phyloP scores from a whole-genome alignment of 2,329 filamentous ascomycete species.

The Exophiala phaeomuriformis region DNA sequence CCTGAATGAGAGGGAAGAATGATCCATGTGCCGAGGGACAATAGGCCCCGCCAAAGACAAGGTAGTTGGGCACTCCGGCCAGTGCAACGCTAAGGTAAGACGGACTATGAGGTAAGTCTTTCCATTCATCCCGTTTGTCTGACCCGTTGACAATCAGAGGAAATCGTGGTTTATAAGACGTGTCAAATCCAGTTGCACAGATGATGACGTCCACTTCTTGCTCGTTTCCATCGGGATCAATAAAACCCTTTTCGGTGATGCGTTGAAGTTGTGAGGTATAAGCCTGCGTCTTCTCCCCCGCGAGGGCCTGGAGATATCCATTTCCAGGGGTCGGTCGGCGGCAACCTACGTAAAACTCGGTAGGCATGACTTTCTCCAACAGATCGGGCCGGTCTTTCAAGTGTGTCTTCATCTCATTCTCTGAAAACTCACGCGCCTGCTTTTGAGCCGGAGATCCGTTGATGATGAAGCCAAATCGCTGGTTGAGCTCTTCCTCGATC shows the following conservation, averaged over 20 bases:
- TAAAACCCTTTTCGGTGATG: conserved; percentile 21
- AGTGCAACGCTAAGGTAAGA: conserved; percentile 20
- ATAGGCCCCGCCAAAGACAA: conserved; percentile 27
- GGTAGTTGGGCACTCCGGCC: conserved; percentile 28
- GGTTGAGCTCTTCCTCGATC: conserved; percentile 24
- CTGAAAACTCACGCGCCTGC: conserved; percentile 13
- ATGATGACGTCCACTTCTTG: conserved; percentile 29
- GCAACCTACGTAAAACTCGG: conserved; percentile 26
- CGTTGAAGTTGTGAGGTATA: conserved; percentile 10
- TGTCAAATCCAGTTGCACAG: conserved; percentile 28
- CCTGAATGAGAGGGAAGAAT: conserved; percentile 28
- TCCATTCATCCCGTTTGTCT: conserved; percentile 15
- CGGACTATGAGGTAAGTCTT: conserved; percentile 18
- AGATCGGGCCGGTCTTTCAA: conserved; percentile 23
- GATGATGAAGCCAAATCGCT: conserved; percentile 19
- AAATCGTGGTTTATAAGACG: conserved; percentile 20
- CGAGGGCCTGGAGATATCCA: conserved; percentile 22
- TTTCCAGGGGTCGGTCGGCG: conserved; percentile 27
- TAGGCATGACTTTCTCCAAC: conserved; percentile 26
- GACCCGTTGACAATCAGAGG: conserved; percentile 15
- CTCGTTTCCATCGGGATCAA: conserved; percentile 15
- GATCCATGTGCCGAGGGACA: conserved; percentile 29
- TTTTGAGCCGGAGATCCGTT: conserved; percentile 11
- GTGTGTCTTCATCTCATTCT: conserved; percentile 25
- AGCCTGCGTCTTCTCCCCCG: conserved; percentile 13